Evolutionary conservation across 305 asterid genomes (phyloP).

Genomic region (Vinca major): DNA sequence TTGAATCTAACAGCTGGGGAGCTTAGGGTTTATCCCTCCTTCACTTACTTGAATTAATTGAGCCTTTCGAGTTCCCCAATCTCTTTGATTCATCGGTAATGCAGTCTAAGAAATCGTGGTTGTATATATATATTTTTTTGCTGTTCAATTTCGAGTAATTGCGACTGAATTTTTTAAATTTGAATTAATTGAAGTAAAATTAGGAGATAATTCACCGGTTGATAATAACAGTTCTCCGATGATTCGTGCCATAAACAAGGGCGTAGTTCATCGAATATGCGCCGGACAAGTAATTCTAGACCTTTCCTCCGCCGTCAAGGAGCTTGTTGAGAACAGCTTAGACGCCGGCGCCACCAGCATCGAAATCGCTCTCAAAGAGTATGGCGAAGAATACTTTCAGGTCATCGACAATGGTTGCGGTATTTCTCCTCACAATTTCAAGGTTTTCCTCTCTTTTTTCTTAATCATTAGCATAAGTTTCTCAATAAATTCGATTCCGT

Average conservation of each 20-base stretch:
- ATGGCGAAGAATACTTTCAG: conserved; percentile 77
- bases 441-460: conserved; percentile 21
- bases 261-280: conserved; percentile 69
- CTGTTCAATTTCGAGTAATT: background rate
- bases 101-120: background rate
- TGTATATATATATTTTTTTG: too few species aligned
- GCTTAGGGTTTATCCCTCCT: conserved; percentile 2
- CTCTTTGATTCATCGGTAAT: background rate
- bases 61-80: too few species aligned
- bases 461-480: background rate
- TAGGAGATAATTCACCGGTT: conserved; percentile 14
- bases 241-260: conserved; percentile 58
- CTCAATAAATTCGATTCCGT: background rate
- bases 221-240: conserved; percentile 12
- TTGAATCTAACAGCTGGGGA: background rate
- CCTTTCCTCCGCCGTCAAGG: conserved; percentile 94
- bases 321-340: conserved; percentile 95
- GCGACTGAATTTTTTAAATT: background rate
- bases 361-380: conserved; percentile 64
- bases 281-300: conserved; percentile 86
- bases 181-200: conserved; percentile 45
- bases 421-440: conserved; percentile 69
- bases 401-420: conserved; percentile 91
- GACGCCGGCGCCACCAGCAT: conserved; percentile 89
- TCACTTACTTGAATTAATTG: too few species aligned